Evolutionary conservation across 2,329 filamentous ascomycete species (phyloP).

Genomic region (Cucurbitaria berberidis): DNA sequence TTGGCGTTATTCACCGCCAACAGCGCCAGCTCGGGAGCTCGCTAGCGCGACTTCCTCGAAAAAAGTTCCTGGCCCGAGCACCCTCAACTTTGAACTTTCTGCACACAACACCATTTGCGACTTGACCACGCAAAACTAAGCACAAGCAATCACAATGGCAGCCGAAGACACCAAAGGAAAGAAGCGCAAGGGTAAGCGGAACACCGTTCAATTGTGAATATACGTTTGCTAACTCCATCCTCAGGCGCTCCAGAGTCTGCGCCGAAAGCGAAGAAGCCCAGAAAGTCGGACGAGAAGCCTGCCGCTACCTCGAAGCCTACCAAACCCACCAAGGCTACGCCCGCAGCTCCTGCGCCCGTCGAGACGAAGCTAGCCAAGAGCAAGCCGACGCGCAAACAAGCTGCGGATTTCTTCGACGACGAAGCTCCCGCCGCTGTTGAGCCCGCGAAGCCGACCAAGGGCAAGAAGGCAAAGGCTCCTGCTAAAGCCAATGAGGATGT

Average conservation of each 20-base stretch:
- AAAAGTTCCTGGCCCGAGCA: slow-evolving; percentile 41
- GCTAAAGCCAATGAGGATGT: slow-evolving; percentile 11
- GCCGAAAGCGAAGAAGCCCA: slow-evolving; percentile 49
- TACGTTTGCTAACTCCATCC: slow-evolving; percentile 17
- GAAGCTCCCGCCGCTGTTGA: slow-evolving; percentile 30
- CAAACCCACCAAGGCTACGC: slow-evolving; percentile 28
- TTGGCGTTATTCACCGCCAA: background rate
- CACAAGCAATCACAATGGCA: slow-evolving; percentile 54
- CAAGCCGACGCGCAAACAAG: slow-evolving; percentile 45
- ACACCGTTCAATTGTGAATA: slow-evolving; percentile 1
- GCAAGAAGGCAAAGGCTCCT: slow-evolving; percentile 43
- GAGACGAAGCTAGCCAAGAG: slow-evolving; percentile 19
- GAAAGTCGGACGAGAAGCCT: slow-evolving; percentile 40
- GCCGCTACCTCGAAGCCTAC: slow-evolving; percentile 24
- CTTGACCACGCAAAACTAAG: slow-evolving; percentile 9
- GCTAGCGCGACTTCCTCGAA: slow-evolving; percentile 32
- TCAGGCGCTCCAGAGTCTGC: slow-evolving; percentile 42
- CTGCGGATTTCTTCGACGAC: slow-evolving; percentile 44
- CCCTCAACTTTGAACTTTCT: slow-evolving; percentile 38
- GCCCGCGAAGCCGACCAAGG: slow-evolving; percentile 42
- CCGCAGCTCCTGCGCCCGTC: slow-evolving; percentile 22
- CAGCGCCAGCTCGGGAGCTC: slow-evolving; percentile 20
- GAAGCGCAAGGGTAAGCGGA: slow-evolving; percentile 60
- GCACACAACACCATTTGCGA: slow-evolving; percentile 22
- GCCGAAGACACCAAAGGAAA: slow-evolving; percentile 59